Conservation (phyloP, 345 rosid species). For the Cardiospermum halicacabum region DNA sequence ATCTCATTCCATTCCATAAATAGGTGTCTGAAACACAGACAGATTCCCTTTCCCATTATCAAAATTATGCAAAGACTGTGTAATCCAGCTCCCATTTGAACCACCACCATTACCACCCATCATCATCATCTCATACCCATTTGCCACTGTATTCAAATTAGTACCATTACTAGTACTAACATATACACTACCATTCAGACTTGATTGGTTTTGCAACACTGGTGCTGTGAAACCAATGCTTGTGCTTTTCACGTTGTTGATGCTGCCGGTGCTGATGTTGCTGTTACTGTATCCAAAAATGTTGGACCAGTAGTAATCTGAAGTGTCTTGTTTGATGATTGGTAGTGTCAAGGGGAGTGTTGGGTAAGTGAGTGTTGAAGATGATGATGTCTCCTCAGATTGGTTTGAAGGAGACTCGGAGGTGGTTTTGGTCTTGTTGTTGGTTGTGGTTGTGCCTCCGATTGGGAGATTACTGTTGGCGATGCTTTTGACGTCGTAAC, state of each 20-base stretch:
- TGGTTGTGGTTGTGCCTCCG: constrained; percentile 62
- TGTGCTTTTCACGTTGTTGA: constrained; percentile 18
- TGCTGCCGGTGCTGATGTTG: background rate
- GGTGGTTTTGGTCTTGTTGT: constrained; percentile 39
- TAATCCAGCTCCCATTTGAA: constrained; percentile 41
- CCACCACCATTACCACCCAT: constrained; percentile 20
- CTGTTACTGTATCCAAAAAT: constrained; percentile 41
- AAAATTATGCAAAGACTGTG: constrained; percentile 44
- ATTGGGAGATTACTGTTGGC: constrained; percentile 80
- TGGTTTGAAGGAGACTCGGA: constrained; percentile 40
- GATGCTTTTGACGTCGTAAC: constrained; percentile 86
- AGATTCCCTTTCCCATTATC: constrained; percentile 61
- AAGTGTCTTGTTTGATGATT: constrained; percentile 56
- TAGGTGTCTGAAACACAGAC: constrained; percentile 75
- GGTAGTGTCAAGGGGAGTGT: constrained; percentile 53
- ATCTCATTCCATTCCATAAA: constrained; percentile 83
- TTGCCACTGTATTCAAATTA: constrained; percentile 24
- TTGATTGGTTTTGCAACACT: too few relatives aligned
- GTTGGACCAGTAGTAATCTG: constrained; percentile 65
- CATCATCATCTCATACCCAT: too few relatives aligned
- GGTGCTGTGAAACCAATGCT: constrained; percentile 9
- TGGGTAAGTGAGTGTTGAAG: constrained; percentile 35
- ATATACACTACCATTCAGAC: too few relatives aligned
- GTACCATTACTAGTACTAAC: constrained; percentile 16
- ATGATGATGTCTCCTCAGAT: too few relatives aligned